Evolutionary conservation across 768 basidiomycete genomes (phyloP), one percentile per base, ranked within the genome.

Genomic region (Jaapia argillacea): DNA sequence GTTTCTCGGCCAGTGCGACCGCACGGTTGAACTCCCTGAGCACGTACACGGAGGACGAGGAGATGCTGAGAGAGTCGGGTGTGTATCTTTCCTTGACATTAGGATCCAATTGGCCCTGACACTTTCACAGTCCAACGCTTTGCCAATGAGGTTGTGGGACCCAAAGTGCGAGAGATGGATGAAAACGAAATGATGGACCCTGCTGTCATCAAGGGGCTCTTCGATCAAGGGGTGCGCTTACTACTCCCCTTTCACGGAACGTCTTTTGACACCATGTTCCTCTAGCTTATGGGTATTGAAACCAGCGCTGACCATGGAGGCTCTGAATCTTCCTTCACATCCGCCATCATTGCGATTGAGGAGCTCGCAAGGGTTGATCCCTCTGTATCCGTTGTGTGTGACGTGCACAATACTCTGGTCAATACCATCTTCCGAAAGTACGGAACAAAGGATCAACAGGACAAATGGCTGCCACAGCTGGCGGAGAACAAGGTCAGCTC

Each of bases 331-430:
- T 90, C 89, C 2, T 99, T 99, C 64, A 96, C 85, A 0, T 81
- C 89, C 1, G 93, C 96, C 16, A 89, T 99, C 53, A 91, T 99
- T 52, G 87, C 82, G 18, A 92, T 99, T 36, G 96, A 99, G 54
- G 96, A 99, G 59, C 82, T 99, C 23, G 94, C 96, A 25, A 92
- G 88, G 56, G 71, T 97, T 27, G 96, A 99, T 60, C 90, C 96
- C 0, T 88, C 88, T 3, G 94, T 99, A 13, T 96, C 93, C 3
- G 96, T 98, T 22, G 66, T 94, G 60, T 93, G 89, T 51, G 96
- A 99, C 57, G 96, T 99, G 3, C 96, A 99, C 72, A 98, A 98
- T 61, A 99, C 96, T 10, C 79, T 99, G 28, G 89, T 97, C 50
- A 94, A 97, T 66, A 96, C 94, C 26, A 82, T 98, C 51, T 62